Percentiles rank a stretch among this genome's conserved stretches.
These are phyloP conservation scores for Brettanomyces custersianus DNA, from an alignment of 805 yeast species.

Conservation along the genomic window DNA sequence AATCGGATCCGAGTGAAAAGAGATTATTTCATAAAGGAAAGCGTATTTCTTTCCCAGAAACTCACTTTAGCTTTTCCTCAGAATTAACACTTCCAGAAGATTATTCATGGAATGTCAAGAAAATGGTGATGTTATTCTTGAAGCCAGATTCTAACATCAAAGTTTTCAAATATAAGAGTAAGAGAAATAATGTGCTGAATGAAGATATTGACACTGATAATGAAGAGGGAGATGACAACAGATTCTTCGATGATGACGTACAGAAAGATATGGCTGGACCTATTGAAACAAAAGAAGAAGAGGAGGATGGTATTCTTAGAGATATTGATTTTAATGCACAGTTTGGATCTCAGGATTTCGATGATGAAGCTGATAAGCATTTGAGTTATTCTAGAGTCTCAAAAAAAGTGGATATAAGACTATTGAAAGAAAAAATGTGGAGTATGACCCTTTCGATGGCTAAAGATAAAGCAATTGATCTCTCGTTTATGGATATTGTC, in stretches of 20 bases:
- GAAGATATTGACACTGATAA: constrained; percentile 31
- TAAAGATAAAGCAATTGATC: constrained; percentile 7
- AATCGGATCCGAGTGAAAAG: constrained; percentile 22
- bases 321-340: constrained; percentile 10
- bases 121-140: constrained; percentile 56
- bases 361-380: background rate
- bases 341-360: constrained; percentile 4
- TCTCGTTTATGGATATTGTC: constrained; percentile 16
- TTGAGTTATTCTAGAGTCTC: constrained; percentile 61
- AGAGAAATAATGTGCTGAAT: constrained; percentile 19
- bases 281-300: constrained; percentile 24
- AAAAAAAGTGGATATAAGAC: constrained; percentile 68
- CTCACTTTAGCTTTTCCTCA: constrained; percentile 8
- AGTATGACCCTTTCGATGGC: constrained; percentile 26
- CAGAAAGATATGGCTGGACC: constrained; percentile 10
- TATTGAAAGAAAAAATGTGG: constrained; percentile 73
- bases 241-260: constrained; percentile 3
- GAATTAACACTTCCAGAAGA: constrained; percentile 23
- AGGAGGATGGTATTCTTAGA: constrained; percentile 17
- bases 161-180: constrained; percentile 10
- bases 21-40: constrained; percentile 19
- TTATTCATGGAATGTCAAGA: constrained; percentile 56
- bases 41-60: constrained; percentile 32
- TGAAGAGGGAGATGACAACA: constrained; percentile 22
- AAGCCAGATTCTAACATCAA: constrained; percentile 40